A percentile compares a stretch with the other conserved stretches of the same genome.
Conservation (phyloP, 2,329 filamentous ascomycete species). For the Clonostachys chloroleuca region DNA sequence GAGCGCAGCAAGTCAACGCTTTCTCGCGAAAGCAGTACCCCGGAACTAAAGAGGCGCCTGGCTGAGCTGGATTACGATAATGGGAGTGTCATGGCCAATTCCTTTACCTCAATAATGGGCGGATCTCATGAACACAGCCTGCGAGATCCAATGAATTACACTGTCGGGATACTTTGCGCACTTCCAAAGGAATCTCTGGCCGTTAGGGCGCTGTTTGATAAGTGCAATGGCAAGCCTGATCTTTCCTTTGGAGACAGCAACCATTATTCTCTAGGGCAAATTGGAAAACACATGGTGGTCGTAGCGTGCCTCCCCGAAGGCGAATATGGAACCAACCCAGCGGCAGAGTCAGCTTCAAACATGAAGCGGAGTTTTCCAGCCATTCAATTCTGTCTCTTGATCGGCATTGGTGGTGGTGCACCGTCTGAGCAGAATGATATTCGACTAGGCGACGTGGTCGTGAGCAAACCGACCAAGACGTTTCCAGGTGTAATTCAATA, state of each 20-base stretch:
- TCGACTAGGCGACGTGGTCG: constrained; percentile 12
- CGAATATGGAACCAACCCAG: too few species aligned
- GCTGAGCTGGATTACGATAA: too few species aligned
- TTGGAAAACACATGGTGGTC: background rate
- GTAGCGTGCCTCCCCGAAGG: background rate
- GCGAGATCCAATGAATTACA: background rate
- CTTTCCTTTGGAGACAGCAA: background rate
- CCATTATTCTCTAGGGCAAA: background rate
- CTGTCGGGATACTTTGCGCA: background rate
- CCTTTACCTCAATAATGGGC: too few species aligned
- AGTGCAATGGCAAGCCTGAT: background rate
- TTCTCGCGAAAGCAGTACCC: too few species aligned
- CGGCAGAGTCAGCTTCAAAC: too few species aligned
- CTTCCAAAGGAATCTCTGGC: background rate
- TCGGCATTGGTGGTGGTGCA: constrained; percentile 12
- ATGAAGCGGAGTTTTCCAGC: too few species aligned
- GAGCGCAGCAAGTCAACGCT: too few species aligned
- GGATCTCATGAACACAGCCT: too few species aligned
- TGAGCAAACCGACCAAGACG: constrained; percentile 2
- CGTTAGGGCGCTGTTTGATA: background rate
- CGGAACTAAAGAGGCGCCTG: too few species aligned
- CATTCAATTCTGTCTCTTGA: constrained; percentile 8
- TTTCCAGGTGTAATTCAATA: constrained; percentile 6
- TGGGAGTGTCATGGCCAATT: too few species aligned
- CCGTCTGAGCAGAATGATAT: constrained; percentile 4